Evolutionary conservation across 192 early-diverging fungal genomes (phyloP), one percentile per base, ranked within the genome.

Genomic region (Umbelopsis isabellina): DNA sequence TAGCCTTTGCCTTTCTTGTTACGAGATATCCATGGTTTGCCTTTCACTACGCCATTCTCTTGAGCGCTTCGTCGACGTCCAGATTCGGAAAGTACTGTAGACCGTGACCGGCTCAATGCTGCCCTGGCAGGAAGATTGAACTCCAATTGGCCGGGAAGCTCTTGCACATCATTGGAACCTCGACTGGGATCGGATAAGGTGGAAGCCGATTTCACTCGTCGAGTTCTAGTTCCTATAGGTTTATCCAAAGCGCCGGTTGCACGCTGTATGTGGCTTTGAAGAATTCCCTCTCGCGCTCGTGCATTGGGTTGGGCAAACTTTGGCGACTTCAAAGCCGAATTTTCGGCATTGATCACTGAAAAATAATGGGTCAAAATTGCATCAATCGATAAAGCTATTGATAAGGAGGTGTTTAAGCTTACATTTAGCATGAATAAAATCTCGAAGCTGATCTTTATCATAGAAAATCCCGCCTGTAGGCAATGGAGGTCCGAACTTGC

Each of bases 301-400:
- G 75, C 72, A 65, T 79, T 78, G 16, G 84, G 84, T 30, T 71
- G 70, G 16, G 80, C 74, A 65, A 87, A 71, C 49, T 83, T 80
- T 7, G 84, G 83, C 50, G 86, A 82, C 65, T 83, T 85, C 46
- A 82, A 79, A 2, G 83, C 86, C 3, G 86, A 82, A 70, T 87
- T 85, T 22, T 85, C 82, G 37, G 80, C 86, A 75, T 87, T 87
- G 44, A 87, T 76, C 74, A 87, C 82, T 77, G 49, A 51, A 74
- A 55, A 65, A 64, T 23, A 61, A 66, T 25, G 53, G 27, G 25
- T 41, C 37, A 41, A 6, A 37, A 9, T 53, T 53, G 22, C 51
- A 22, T 53, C n/a, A 0, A 67, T 45, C 16, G n/a, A 46, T 6
- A 46, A 47, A 8, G 30, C 18, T n/a, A 13, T 16, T 2, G 11